Conservation (phyloP, 345 rosid species). For the Citropsis articulata region DNA sequence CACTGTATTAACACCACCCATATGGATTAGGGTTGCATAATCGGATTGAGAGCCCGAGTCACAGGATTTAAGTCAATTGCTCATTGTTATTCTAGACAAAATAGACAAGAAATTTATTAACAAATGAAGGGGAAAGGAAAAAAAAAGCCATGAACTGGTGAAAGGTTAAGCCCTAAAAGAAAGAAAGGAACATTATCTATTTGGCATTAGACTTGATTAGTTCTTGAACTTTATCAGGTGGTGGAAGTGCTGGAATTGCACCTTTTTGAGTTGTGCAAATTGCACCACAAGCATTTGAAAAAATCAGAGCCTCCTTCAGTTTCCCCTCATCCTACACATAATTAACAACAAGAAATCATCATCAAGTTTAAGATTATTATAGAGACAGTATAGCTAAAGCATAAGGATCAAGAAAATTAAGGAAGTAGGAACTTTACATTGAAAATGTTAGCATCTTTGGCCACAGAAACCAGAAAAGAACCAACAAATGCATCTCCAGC, state of each 20-base stretch:
- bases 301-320: conserved; percentile 43
- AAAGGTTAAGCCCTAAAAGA: neutral
- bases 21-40: neutral
- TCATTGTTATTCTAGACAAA: neutral
- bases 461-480: conserved; percentile 36
- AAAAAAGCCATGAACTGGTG: neutral
- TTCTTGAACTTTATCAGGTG: conserved; percentile 38
- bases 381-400: neutral
- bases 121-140: neutral
- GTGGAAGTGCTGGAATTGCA: conserved; percentile 61
- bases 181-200: neutral
- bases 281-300: conserved; percentile 73
- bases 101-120: neutral
- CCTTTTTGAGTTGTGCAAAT: conserved; percentile 63
- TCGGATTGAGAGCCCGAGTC: neutral
- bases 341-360: neutral
- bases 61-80: neutral
- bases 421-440: conserved; percentile 8
- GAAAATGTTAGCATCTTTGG: conserved; percentile 33
- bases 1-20: neutral
- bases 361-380: neutral
- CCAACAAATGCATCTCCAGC: conserved; percentile 77
- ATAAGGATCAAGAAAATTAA: neutral
- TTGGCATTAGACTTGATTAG: conserved; percentile 38
- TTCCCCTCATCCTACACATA: conserved; percentile 44